phyloP scores from a whole-genome alignment of 2,329 filamentous ascomycete genomes.

The Fonsecaea multimorphosa region DNA sequence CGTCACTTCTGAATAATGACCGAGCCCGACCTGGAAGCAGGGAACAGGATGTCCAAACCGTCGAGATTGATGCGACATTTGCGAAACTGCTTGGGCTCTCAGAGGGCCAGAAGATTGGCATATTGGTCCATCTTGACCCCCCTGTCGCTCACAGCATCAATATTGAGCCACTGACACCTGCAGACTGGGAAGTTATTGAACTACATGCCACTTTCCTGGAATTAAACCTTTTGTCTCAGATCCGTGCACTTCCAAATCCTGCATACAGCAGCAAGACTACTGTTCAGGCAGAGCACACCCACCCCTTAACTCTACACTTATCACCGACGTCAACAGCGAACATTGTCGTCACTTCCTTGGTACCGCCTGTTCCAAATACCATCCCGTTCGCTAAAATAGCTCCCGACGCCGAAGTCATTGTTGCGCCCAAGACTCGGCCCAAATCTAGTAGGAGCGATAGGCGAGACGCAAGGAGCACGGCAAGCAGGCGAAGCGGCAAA shows the following conservation, averaged over 20 bases:
- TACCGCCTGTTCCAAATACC: constrained; percentile 71
- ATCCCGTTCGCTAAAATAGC: constrained; percentile 88
- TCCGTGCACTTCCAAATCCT: constrained; percentile 90
- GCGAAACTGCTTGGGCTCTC: constrained; percentile 75
- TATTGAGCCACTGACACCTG: constrained; percentile 91
- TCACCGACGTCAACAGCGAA: constrained; percentile 96
- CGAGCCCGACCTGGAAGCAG: constrained; percentile 70
- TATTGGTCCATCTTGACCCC: constrained; percentile 82
- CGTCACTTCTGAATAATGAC: constrained; percentile 67
- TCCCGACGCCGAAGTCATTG: constrained; percentile 93
- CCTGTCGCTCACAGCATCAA: constrained; percentile 92
- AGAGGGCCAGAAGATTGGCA: constrained; percentile 77
- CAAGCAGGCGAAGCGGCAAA: constrained; percentile 76
- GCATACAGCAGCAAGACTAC: constrained; percentile 60
- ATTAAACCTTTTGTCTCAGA: constrained; percentile 88
- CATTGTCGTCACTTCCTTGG: constrained; percentile 82
- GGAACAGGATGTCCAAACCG: constrained; percentile 76
- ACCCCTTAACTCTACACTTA: constrained; percentile 88
- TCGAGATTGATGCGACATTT: constrained; percentile 88
- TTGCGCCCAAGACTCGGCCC: constrained; percentile 86
- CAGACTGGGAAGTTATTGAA: constrained; percentile 98
- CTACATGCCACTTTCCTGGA: constrained; percentile 95
- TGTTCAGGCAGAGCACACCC: constrained; percentile 61
- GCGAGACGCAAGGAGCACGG: constrained; percentile 80
- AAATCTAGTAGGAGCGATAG: constrained; percentile 67